phyloP scores from a whole-genome alignment of 164 flowering plant species.

The Liquidambar formosana region DNA sequence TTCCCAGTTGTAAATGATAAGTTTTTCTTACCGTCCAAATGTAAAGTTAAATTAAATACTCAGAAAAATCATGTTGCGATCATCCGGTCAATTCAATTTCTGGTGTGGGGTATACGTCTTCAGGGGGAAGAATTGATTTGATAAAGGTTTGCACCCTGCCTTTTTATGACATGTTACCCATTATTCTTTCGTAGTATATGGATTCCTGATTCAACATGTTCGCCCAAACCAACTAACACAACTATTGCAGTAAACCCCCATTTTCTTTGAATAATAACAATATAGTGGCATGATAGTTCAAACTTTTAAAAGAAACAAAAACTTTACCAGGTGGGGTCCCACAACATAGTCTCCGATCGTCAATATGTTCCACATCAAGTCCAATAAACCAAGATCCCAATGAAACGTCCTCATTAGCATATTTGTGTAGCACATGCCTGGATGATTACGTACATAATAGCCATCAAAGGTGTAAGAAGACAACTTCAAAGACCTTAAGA shows the following conservation, averaged over 20 bases:
- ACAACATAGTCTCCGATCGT: constrained; percentile 11
- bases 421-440: no score
- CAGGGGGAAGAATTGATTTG: constrained; percentile 7
- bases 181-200: background rate
- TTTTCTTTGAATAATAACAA: background rate
- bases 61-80: background rate
- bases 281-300: background rate
- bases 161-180: background rate
- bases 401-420: constrained; percentile 13
- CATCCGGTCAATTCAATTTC: constrained; percentile 10
- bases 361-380: constrained; percentile 12
- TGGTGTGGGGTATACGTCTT: constrained; percentile 1
- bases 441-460: background rate
- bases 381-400: constrained; percentile 15
- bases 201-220: no score
- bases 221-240: background rate
- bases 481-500: background rate
- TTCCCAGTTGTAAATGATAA: background rate
- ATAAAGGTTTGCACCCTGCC: constrained; percentile 7
- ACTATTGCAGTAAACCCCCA: background rate
- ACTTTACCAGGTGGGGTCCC: constrained; percentile 15
- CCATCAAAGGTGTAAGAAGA: background rate
- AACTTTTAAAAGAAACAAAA: background rate
- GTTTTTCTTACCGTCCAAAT: background rate
- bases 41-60: background rate